Conservation (phyloP, 441 rosid species). For the Croton setiger region DNA sequence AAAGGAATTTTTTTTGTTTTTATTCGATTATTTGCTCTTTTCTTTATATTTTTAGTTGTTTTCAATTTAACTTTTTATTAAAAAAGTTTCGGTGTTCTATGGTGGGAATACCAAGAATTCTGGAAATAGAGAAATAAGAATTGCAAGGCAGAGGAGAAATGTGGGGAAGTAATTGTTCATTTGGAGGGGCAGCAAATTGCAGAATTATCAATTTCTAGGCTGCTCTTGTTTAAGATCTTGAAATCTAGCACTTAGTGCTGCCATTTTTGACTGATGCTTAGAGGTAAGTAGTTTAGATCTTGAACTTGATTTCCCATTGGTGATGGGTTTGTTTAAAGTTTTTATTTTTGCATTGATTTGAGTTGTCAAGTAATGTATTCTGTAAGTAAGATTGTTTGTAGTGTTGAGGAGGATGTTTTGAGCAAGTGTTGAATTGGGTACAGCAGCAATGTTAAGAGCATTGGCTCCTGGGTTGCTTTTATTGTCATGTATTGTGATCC, state of each 20-base stretch:
- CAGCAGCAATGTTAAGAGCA: constrained; percentile 42
- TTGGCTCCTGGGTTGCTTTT: constrained; percentile 42
- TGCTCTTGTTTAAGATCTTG: constrained; percentile 21
- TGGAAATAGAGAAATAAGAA: neutral
- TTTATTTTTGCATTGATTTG: neutral
- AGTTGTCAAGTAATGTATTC: neutral
- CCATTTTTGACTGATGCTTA: neutral
- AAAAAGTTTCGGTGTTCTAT: neutral
- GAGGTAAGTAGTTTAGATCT: constrained; percentile 19
- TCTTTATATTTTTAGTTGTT: neutral
- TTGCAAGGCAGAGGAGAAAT: neutral
- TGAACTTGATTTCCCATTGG: neutral
- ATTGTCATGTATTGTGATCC: constrained; percentile 37
- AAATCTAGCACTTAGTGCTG: constrained; percentile 9
- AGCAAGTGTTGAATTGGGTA: constrained; percentile 25
- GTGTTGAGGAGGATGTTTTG: constrained; percentile 24
- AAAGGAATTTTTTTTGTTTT: too few species aligned
- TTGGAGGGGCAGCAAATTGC: neutral
- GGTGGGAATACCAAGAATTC: neutral
- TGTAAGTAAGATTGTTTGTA: neutral
- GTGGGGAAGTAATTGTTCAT: neutral
- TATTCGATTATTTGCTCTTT: neutral
- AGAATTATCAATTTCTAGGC: constrained; percentile 10
- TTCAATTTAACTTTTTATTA: neutral
- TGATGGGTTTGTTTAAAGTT: neutral